Conservation (phyloP, 371 early-diverging fungal genomes). For the Phascolomyces articulosus region DNA sequence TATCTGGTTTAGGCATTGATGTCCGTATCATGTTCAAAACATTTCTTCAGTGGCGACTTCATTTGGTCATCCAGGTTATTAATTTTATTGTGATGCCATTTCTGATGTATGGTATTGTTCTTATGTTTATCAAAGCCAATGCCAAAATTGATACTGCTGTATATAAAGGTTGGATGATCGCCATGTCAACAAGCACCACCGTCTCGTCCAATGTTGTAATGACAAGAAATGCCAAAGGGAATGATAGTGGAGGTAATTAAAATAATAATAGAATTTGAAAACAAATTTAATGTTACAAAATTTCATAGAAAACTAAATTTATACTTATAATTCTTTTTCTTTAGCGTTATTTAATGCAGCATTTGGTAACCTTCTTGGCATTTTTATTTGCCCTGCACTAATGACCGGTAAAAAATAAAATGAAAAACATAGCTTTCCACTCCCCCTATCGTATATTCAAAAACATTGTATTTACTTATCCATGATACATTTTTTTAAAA, state of each 20-base stretch:
- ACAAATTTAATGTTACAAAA: too few relatives aligned
- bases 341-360: slow-evolving; percentile 70
- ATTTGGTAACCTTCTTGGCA: slow-evolving; percentile 67
- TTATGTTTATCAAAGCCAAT: slow-evolving; percentile 44
- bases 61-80: slow-evolving; percentile 63
- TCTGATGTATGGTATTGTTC: slow-evolving; percentile 59
- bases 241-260: slow-evolving; percentile 55
- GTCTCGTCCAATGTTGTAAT: slow-evolving; percentile 78
- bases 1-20: slow-evolving; percentile 70
- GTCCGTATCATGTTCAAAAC: slow-evolving; percentile 59
- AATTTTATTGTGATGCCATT: slow-evolving; percentile 63
- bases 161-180: slow-evolving; percentile 69
- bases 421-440: neutral
- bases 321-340: too few relatives aligned
- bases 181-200: slow-evolving; percentile 72
- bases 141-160: slow-evolving; percentile 57
- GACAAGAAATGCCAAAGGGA: slow-evolving; percentile 74
- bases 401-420: slow-evolving; percentile 44
- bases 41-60: slow-evolving; percentile 60
- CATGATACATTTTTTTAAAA: slow-evolving; percentile 20
- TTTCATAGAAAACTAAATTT: too few relatives aligned
- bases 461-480: slow-evolving; percentile 8
- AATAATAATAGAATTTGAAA: too few relatives aligned
- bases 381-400: slow-evolving; percentile 69
- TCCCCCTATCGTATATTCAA: too few relatives aligned